phyloP scores from a whole-genome alignment of 495 filamentous ascomycete genomes.

The Bombardia bombarda region DNA sequence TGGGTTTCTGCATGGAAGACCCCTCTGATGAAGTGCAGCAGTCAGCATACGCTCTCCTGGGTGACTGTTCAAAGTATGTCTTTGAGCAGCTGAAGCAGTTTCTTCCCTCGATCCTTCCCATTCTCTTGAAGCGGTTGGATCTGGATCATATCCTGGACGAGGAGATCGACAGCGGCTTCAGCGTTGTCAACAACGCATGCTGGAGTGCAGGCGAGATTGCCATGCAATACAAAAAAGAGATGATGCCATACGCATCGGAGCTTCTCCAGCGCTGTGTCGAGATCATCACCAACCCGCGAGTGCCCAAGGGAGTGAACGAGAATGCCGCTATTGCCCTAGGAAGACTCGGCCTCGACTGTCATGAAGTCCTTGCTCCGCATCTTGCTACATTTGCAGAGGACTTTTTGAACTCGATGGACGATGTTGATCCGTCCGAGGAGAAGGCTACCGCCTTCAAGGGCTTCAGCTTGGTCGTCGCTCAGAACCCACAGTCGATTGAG shows the following conservation, averaged over 20 bases:
- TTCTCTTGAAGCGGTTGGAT: constrained; percentile 81
- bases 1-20: constrained; percentile 91
- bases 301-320: constrained; percentile 87
- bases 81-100: constrained; percentile 74
- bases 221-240: constrained; percentile 61
- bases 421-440: constrained; percentile 83
- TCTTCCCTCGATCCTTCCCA: constrained; percentile 63
- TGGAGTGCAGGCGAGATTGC: constrained; percentile 96
- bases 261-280: constrained; percentile 65
- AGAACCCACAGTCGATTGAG: constrained; percentile 76
- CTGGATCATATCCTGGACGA: constrained; percentile 66
- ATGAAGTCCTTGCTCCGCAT: constrained; percentile 68
- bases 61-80: constrained; percentile 93
- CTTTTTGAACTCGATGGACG: constrained; percentile 74
- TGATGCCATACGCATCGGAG: constrained; percentile 69
- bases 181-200: constrained; percentile 95
- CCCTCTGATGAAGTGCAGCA: constrained; percentile 87
- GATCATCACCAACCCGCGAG: constrained; percentile 74
- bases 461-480: constrained; percentile 64
- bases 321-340: constrained; percentile 93
- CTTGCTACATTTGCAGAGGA: constrained; percentile 72
- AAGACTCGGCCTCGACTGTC: constrained; percentile 75
- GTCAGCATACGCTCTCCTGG: constrained; percentile 90
- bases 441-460: constrained; percentile 60
- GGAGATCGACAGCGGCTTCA: constrained; percentile 70